phyloP scores from a whole-genome alignment of 2,329 filamentous ascomycete species.

The Chaetomium globosum region DNA sequence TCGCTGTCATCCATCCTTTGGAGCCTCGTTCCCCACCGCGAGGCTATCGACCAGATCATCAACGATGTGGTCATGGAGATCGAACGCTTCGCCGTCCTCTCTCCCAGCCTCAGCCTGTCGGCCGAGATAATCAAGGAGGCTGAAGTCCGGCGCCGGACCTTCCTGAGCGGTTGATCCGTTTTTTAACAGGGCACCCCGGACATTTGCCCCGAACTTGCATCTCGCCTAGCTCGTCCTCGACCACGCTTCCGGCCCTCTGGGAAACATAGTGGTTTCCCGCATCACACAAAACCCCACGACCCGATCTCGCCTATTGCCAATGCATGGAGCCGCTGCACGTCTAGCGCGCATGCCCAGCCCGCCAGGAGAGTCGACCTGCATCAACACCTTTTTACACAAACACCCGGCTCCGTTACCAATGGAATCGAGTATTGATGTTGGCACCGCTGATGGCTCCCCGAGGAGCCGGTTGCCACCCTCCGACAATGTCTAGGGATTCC shows the following conservation, averaged over 20 bases:
- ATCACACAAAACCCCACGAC: conserved; percentile 26
- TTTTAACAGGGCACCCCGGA: conserved; percentile 10
- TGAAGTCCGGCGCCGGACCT: conserved; percentile 68
- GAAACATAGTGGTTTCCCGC: conserved; percentile 22
- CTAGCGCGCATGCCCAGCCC: conserved; percentile 18
- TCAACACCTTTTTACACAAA: conserved; percentile 5
- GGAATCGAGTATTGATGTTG: background rate
- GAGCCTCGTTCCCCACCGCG: conserved; percentile 57
- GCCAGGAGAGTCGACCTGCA: conserved; percentile 21
- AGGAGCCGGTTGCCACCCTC: background rate
- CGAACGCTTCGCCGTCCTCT: conserved; percentile 71
- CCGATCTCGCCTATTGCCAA: conserved; percentile 31
- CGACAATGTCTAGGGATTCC: background rate
- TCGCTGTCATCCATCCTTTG: conserved; percentile 68
- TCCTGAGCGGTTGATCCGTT: conserved; percentile 54
- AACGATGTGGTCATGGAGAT: conserved; percentile 76
- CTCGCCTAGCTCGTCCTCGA: conserved; percentile 23
- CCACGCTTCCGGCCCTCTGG: conserved; percentile 34
- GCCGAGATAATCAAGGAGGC: conserved; percentile 81
- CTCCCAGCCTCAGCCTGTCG: conserved; percentile 74
- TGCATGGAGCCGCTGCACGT: conserved; percentile 31
- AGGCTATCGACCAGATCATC: conserved; percentile 74
- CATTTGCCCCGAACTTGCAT: conserved; percentile 18
- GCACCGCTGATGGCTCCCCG: background rate
- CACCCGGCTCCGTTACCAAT: background rate